Evolutionary conservation across 2,329 filamentous ascomycete genomes (phyloP).

Genomic region (Acrodontium crateriforme): DNA sequence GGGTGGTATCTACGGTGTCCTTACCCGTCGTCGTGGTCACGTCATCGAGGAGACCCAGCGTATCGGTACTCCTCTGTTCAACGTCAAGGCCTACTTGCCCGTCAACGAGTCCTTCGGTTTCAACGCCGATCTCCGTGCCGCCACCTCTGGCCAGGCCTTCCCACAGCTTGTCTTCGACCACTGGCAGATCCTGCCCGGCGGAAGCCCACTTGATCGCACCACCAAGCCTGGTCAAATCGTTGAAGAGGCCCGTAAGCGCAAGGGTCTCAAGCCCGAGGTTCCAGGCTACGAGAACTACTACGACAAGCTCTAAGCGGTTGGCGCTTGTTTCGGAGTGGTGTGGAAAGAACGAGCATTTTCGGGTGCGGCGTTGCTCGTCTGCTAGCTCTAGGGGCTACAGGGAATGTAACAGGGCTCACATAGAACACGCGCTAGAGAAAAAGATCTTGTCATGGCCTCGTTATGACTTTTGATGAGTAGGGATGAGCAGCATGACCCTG

Average conservation of each 20-base stretch:
- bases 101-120: conserved; percentile 98
- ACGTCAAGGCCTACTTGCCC: conserved; percentile 93
- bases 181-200: conserved; percentile 93
- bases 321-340: background rate
- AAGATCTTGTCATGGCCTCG: too few species aligned
- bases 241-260: conserved; percentile 88
- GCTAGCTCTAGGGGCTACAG: too few species aligned
- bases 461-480: too few species aligned
- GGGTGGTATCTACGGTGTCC: conserved; percentile 99
- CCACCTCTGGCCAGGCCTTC: conserved; percentile 96
- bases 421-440: too few species aligned
- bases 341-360: background rate
- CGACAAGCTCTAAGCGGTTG: conserved; percentile 21
- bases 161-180: conserved; percentile 98
- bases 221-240: conserved; percentile 76
- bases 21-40: conserved; percentile 95
- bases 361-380: too few species aligned
- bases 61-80: conserved; percentile 97
- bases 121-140: conserved; percentile 88
- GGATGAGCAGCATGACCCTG: too few species aligned
- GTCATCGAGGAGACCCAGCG: conserved; percentile 98
- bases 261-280: conserved; percentile 96
- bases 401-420: too few species aligned
- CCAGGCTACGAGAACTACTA: conserved; percentile 72
- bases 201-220: conserved; percentile 71